Base-by-base conservation (phyloP, 2,329 filamentous ascomycete genomes). In the Ophiosphaerella narmari region DNA sequence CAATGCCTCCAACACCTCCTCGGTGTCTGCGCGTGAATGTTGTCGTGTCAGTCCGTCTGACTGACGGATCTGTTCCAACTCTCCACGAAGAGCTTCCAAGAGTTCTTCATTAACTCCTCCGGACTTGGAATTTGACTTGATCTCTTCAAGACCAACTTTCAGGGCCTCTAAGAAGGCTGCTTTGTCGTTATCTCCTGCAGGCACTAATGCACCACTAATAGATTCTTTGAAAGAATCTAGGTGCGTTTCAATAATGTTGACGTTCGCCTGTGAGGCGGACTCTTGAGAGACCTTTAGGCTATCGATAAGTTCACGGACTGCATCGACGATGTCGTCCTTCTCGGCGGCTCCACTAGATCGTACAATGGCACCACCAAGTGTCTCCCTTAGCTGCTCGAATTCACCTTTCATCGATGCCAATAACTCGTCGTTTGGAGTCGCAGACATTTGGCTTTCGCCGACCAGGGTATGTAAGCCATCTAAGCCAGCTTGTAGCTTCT, bases 291-390 rank as follows among this genome's bases (percentile, higher is more conserved):
- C 66, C 7, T 73, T 72, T 21, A 80, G 63, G 7, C 73, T 75
- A 18, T 79, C 76, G 14, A 79, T 62, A 4, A 76, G 66, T 51
- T 76, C 73, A 21, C 72, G 85, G 2, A 93, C 76, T 8, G 86
- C 84, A 53, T 88, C 83, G 1, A 95, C 80, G 23, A 93, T 81
- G 43, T 92, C 89, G 32, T 89, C 82, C 41, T 81, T 84, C 45
- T 85, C 80, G 7, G 73, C 68, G 14, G 70, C 69, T 21, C 74
- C 71, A 14, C 76, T 77, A 4, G 75, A 73, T 43, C 71, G 75
- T 39, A 83, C 72, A 6, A 86, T 61, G 23, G 80, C 80, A 31
- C 77, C 75, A 7, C 80, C 76, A 41, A 87, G 73, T 1, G 78
- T 80, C 53, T 86, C 82, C 33, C 84, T 82, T 21, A 88, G 75